Evolutionary conservation across 352 stramenopile genomes (phyloP), one percentile per base, ranked within the genome.

Genomic region (Plasmopara viticola): DNA sequence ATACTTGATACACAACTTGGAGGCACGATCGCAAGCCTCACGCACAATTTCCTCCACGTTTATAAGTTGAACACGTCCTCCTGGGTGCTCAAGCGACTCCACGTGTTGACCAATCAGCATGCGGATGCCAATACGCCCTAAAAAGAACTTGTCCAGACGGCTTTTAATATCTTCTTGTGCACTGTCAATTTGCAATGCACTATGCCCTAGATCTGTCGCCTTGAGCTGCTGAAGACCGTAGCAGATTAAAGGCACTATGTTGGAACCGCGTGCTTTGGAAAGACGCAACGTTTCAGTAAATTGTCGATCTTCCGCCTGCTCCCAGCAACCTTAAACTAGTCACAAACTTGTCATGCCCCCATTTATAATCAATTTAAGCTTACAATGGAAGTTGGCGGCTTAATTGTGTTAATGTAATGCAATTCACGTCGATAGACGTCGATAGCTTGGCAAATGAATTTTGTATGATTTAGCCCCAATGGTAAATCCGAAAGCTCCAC

Each of bases 121-220:
- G 47, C 97, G 94, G 68, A 99, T 99, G 31, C 96, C 97, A 58
- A 99, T 99, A 20, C 97, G 85, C 17, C 82, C 95, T 31, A 98
- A 86, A 65, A 99, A 99, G 70, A 99, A 99, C 45, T 88, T 86
- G 74, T 99, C 96, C 37, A 99, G 76, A 55, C 73, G 75, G 33
- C 78, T 52, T 54, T 82, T 83, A 42, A 92, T 66, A 49, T 90
- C 78, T 29, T 90, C 82, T 42, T 92, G 82, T 30, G 83, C 72
- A 41, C 63, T 73, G 28, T 70, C 61, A 35, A 86, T 69, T 44
- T 75, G 68, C 48, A 92, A 60, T 18, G 76, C 73, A 47, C 70
- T 82, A 48, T 68, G 66, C 43, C 77, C 78, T 9, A 87, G 53
- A 48, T 89, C 76, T 1, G 81, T 90, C 14, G 49, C 43, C 48